These are phyloP conservation scores for Furcasterigmium sp. DNA, from an alignment of 2,329 filamentous ascomycete genomes.

Conservation along the genomic window DNA sequence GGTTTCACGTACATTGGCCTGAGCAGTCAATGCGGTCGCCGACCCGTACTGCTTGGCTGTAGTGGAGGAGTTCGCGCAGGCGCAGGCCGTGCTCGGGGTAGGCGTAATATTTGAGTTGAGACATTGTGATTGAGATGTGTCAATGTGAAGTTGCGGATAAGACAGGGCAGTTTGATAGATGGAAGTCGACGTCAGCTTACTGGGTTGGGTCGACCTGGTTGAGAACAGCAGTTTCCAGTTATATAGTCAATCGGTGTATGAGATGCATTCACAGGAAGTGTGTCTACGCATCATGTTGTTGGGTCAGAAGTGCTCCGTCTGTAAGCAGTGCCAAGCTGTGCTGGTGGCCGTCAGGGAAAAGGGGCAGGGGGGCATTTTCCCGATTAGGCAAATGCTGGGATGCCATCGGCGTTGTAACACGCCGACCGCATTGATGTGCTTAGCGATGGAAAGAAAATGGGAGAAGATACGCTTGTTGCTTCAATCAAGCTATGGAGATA, in stretches of 20 bases:
- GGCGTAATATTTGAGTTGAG: conserved; percentile 28
- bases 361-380: conserved; percentile 1
- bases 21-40: conserved; percentile 30
- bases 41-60: conserved; percentile 34
- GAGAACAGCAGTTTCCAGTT: neutral
- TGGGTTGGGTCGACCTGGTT: no score
- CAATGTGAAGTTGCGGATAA: neutral
- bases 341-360: neutral
- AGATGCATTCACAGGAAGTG: no score
- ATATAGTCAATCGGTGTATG: no score
- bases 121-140: conserved; percentile 19
- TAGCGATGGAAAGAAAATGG: no score
- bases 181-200: no score
- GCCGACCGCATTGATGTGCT: no score
- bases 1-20: conserved; percentile 25
- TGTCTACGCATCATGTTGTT: no score
- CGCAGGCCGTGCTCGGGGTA: conserved; percentile 30
- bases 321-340: neutral
- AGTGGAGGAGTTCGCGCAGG: conserved; percentile 22
- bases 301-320: neutral
- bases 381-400: neutral
- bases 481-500: no score
- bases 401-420: no score
- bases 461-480: no score
- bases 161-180: no score